These are phyloP conservation scores for Rhizopogon sp. DNA, from an alignment of 768 basidiomycete genomes.

Conservation along the genomic window DNA sequence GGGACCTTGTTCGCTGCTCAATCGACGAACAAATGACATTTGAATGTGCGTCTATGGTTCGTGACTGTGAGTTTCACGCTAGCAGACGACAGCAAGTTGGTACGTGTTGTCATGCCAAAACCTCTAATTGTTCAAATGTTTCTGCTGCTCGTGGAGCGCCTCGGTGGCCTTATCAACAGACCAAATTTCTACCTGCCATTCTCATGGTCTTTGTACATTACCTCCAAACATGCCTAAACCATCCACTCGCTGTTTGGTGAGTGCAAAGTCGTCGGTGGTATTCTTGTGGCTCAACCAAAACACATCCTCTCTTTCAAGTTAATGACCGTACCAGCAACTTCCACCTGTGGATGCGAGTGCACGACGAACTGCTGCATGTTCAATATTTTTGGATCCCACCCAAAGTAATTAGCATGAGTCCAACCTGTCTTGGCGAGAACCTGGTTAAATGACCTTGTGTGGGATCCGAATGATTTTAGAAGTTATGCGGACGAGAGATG, in stretches of 20 bases:
- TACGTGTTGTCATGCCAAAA: constrained; percentile 30
- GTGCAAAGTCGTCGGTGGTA: constrained; percentile 33
- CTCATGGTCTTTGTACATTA: constrained; percentile 16
- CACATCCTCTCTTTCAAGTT: constrained; percentile 46
- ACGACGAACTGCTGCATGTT: too few relatives aligned
- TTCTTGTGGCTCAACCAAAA: constrained; percentile 45
- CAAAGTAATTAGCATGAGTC: too few relatives aligned
- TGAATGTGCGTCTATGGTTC: constrained; percentile 3
- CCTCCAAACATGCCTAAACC: constrained; percentile 14
- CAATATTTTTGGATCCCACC: too few relatives aligned
- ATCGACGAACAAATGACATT: constrained; percentile 8
- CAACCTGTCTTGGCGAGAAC: too few relatives aligned
- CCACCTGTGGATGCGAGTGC: not conserved
- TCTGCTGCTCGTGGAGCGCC: constrained; percentile 22
- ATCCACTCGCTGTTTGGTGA: constrained; percentile 9
- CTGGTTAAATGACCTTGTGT: constrained; percentile 14
- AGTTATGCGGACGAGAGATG: constrained; percentile 43
- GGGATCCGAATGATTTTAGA: constrained; percentile 53
- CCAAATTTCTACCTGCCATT: constrained; percentile 29
- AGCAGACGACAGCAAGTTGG: constrained; percentile 21
- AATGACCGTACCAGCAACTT: constrained; percentile 37
- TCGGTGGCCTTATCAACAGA: constrained; percentile 28
- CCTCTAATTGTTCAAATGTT: constrained; percentile 27
- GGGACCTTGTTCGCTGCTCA: constrained; percentile 1
- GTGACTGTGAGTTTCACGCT: constrained; percentile 7